These are phyloP conservation scores for Protomyces inouyei DNA, from an alignment of 1,139 yeast species.

Conservation along the genomic window DNA sequence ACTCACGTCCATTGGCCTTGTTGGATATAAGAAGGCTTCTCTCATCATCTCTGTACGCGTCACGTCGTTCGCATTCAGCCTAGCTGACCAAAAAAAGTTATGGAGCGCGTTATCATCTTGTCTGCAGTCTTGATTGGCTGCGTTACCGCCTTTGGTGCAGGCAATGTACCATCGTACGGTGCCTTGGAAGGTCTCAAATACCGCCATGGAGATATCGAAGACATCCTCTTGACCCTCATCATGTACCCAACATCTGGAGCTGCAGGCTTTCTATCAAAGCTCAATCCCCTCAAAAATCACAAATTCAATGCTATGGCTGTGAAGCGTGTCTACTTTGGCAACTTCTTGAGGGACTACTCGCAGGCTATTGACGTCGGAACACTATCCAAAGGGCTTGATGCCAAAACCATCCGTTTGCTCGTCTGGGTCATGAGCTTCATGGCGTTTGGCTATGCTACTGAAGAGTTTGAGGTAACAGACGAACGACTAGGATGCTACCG, in stretches of 20 bases:
- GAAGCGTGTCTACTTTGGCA: constrained; percentile 36
- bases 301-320: constrained; percentile 35
- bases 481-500: constrained; percentile 36
- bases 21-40: not conserved
- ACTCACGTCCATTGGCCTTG: not conserved
- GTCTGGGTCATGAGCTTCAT: constrained; percentile 36
- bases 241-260: constrained; percentile 32
- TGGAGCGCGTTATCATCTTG: not conserved
- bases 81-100: not conserved
- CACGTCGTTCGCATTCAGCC: not conserved
- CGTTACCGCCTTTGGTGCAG: constrained; percentile 36
- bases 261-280: constrained; percentile 32
- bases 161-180: constrained; percentile 36
- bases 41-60: not conserved
- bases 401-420: constrained; percentile 33
- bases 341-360: constrained; percentile 37
- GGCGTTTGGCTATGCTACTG: constrained; percentile 36
- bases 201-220: constrained; percentile 37
- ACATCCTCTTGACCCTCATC: constrained; percentile 33
- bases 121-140: not conserved
- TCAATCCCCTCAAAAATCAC: constrained; percentile 30
- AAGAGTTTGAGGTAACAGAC: constrained; percentile 36
- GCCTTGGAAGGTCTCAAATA: constrained; percentile 35
- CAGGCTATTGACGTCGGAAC: constrained; percentile 37
- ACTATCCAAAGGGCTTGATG: constrained; percentile 33